Conservation (phyloP, 345 rosid genomes). For the Reutealis trisperma region DNA sequence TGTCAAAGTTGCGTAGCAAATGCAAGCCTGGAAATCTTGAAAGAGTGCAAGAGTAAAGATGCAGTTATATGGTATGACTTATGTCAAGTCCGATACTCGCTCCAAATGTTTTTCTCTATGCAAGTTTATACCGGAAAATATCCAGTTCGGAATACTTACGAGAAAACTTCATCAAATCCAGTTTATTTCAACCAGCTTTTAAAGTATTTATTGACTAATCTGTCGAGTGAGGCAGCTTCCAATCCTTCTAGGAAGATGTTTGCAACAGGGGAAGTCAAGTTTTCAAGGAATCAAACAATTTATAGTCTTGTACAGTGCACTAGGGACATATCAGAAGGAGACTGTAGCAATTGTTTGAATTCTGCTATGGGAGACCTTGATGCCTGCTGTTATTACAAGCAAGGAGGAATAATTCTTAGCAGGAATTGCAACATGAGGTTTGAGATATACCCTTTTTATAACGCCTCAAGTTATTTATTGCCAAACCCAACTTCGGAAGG, state of each 20-base stretch:
- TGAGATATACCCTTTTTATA: conserved; percentile 31
- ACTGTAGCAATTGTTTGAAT: conserved; percentile 26
- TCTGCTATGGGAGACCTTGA: conserved; percentile 28
- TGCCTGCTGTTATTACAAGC: conserved; percentile 12
- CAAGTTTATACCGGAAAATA: conserved; percentile 34
- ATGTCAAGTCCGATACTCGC: conserved; percentile 43
- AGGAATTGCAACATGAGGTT: conserved; percentile 40
- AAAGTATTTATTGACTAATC: conserved; percentile 18
- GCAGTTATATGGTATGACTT: conserved; percentile 36
- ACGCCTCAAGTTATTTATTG: conserved; percentile 19
- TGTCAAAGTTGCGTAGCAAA: conserved; percentile 35
- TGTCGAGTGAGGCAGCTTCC: conserved; percentile 18
- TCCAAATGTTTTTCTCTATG: not conserved
- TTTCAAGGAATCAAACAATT: conserved; percentile 8
- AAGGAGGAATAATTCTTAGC: conserved; percentile 39
- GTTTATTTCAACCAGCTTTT: not conserved
- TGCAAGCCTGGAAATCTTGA: conserved; percentile 25
- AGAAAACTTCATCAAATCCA: conserved; percentile 22
- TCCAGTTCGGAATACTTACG: conserved; percentile 8
- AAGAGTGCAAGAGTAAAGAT: conserved; percentile 11
- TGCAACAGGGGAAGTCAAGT: conserved; percentile 28
- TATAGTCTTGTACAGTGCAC: conserved; percentile 43
- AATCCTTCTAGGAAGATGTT: conserved; percentile 27
- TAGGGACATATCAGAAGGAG: conserved; percentile 23
- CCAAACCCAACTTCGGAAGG: conserved; percentile 23